Percentiles rank a stretch among this genome's conserved stretches.
These are phyloP conservation scores for Silene vulgaris DNA, from an alignment of 179 eudicot species.

Conservation along the genomic window DNA sequence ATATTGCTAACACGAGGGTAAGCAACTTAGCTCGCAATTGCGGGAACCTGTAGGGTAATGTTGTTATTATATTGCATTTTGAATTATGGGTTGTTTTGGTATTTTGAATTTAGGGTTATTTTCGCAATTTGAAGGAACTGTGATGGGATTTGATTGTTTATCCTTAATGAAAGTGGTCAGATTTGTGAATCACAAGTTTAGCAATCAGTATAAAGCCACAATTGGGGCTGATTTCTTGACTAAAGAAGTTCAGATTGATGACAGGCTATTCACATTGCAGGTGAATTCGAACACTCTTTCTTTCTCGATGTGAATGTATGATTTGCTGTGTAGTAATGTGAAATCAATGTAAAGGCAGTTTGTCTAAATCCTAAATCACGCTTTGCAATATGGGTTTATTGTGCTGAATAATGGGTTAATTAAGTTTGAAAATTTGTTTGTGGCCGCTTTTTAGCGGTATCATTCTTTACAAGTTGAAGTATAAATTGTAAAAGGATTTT, in stretches of 20 bases:
- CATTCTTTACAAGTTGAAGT: not conserved
- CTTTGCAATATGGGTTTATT: not conserved
- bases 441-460: too few species aligned
- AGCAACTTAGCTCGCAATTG: too few species aligned
- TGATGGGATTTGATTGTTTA: not conserved
- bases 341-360: not conserved
- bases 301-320: not conserved
- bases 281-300: slow-evolving; percentile 15
- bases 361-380: not conserved
- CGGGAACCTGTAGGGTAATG: too few species aligned
- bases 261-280: slow-evolving; percentile 48
- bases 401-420: too few species aligned
- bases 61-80: not conserved
- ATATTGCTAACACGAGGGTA: too few species aligned
- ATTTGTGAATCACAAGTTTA: slow-evolving; percentile 47
- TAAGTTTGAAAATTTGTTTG: too few species aligned
- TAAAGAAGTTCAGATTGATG: slow-evolving; percentile 46
- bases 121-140: not conserved
- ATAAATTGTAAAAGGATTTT: not conserved
- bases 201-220: slow-evolving; percentile 47
- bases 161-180: slow-evolving; percentile 30
- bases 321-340: not conserved
- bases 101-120: not conserved
- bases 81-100: not conserved
- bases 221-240: slow-evolving; percentile 53